A percentile compares a stretch with the other conserved stretches of the same genome.
Conservation (phyloP, 1,139 yeast species). For the Yamadazyma buinensis region DNA sequence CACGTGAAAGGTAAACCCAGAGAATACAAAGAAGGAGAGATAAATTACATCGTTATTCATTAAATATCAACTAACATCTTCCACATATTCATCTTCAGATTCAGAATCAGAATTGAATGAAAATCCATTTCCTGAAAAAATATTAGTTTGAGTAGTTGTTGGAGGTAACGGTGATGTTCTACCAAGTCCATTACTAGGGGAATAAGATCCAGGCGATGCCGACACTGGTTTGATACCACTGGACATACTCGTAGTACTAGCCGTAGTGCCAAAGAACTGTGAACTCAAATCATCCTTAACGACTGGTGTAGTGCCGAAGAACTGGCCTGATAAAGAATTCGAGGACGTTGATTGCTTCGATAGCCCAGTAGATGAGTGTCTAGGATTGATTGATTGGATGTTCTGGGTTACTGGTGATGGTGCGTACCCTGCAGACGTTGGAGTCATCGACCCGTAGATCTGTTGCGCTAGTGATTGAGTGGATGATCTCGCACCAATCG, state of each 20-base stretch:
- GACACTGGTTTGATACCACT: background rate
- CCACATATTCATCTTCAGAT: slow-evolving; percentile 9
- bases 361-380: slow-evolving; percentile 32
- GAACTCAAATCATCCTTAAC: slow-evolving; percentile 16
- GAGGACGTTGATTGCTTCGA: slow-evolving; percentile 43
- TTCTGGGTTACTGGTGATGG: slow-evolving; percentile 28
- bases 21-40: too few species aligned
- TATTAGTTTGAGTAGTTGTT: slow-evolving; percentile 43
- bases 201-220: background rate
- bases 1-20: too few species aligned
- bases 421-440: slow-evolving; percentile 9
- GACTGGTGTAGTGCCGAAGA: slow-evolving; percentile 23
- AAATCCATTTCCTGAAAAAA: slow-evolving; percentile 33
- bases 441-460: slow-evolving; percentile 32
- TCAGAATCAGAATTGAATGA: slow-evolving; percentile 31
- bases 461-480: slow-evolving; percentile 47
- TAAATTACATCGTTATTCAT: too few species aligned
- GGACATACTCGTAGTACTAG: background rate
- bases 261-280: slow-evolving; percentile 11
- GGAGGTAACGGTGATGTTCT: slow-evolving; percentile 45
- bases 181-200: background rate
- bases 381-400: slow-evolving; percentile 29
- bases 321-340: slow-evolving; percentile 31
- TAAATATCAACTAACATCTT: slow-evolving; percentile 4
- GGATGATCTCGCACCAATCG: slow-evolving; percentile 38